Conservation (phyloP, 768 basidiomycete genomes). For the Imleria badia region DNA sequence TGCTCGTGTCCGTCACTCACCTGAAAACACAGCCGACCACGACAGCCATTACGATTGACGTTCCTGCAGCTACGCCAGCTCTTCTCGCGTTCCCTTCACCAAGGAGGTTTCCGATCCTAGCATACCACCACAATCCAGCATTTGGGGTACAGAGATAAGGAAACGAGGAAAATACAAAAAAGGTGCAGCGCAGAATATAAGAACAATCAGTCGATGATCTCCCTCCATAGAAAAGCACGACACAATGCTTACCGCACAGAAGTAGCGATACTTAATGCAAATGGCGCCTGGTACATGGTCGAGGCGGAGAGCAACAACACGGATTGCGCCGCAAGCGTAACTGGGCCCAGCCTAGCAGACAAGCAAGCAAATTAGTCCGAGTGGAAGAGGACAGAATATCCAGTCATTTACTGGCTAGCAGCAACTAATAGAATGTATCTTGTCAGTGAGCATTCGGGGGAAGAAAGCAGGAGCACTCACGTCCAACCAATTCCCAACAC, state of each 20-base stretch:
- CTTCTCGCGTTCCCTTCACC: conserved; percentile 76
- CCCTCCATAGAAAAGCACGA: not conserved
- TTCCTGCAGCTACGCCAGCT: conserved; percentile 65
- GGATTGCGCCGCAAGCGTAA: conserved; percentile 83
- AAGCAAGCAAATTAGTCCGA: conserved; percentile 2
- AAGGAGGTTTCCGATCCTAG: conserved; percentile 83
- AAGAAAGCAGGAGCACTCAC: no score
- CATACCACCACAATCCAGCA: not conserved
- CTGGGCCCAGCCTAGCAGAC: conserved; percentile 65
- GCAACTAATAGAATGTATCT: no score
- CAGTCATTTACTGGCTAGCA: no score
- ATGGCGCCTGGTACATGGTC: conserved; percentile 81
- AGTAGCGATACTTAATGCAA: conserved; percentile 75
- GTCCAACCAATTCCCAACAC: no score
- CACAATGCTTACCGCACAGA: conserved; percentile 69
- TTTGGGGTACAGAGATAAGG: not conserved
- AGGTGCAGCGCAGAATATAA: not conserved
- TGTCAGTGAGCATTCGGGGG: no score
- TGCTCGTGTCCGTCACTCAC: conserved; percentile 32
- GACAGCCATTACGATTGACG: conserved; percentile 66
- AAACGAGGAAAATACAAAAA: not conserved
- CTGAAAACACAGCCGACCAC: conserved; percentile 65
- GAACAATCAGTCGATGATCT: not conserved
- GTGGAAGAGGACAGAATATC: no score
- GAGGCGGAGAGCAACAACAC: conserved; percentile 77